These are phyloP conservation scores for Agrostemma githago DNA, from an alignment of 148 eudicot species.

Conservation along the genomic window DNA sequence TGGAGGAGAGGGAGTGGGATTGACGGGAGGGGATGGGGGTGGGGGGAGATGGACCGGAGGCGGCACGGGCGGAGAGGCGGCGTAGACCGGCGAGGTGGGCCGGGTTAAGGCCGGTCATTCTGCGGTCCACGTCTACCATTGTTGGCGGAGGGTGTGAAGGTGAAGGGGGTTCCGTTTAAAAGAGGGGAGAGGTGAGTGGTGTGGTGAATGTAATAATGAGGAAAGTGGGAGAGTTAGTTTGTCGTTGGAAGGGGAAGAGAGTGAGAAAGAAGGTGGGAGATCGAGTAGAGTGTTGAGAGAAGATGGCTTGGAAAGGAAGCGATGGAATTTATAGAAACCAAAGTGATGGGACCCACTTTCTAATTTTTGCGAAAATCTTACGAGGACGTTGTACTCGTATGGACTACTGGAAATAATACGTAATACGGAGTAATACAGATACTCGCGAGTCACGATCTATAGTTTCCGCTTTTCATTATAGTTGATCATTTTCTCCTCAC, in stretches of 20 bases:
- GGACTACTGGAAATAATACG: background rate
- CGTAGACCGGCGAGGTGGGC: slow-evolving; percentile 87
- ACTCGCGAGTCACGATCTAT: no score
- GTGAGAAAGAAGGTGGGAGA: background rate
- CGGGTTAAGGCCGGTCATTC: slow-evolving; percentile 74
- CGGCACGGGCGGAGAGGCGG: slow-evolving; percentile 90
- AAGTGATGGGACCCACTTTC: slow-evolving; percentile 23
- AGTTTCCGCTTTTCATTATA: no score
- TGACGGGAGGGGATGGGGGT: slow-evolving; percentile 49
- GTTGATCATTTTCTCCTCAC: no score
- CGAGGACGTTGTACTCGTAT: background rate
- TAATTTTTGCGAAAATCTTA: slow-evolving; percentile 18
- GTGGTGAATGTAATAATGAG: background rate
- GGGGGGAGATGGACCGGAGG: slow-evolving; percentile 41
- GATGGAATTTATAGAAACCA: slow-evolving; percentile 31
- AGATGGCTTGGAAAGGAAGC: slow-evolving; percentile 24
- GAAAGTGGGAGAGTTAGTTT: background rate
- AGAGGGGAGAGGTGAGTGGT: background rate
- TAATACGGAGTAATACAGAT: background rate
- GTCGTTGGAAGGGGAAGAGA: background rate
- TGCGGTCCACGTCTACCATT: slow-evolving; percentile 92
- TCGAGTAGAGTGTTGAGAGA: background rate
- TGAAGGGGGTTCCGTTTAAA: background rate
- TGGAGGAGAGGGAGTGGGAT: slow-evolving; percentile 58
- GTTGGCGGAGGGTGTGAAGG: background rate